Percentiles rank a stretch among this genome's conserved stretches.
phyloP scores from a whole-genome alignment of 2,329 filamentous ascomycete species.

The Ophiostoma sp. region DNA sequence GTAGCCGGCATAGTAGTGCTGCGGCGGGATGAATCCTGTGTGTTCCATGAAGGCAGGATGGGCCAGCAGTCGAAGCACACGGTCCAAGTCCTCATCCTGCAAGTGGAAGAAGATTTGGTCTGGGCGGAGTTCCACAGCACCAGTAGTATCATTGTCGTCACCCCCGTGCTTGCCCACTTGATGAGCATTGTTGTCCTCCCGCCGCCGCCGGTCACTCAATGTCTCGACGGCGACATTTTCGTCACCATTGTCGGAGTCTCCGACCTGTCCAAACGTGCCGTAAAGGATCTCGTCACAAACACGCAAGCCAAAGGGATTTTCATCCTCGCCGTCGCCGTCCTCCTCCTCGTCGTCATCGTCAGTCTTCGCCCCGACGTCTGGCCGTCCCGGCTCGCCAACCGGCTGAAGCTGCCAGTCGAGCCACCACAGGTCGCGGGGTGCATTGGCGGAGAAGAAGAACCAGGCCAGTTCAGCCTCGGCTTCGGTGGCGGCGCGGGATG shows the following conservation, averaged over 20 bases:
- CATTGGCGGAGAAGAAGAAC: slow-evolving; percentile 23
- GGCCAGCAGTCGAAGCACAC: slow-evolving; percentile 14
- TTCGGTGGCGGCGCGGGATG: neutral
- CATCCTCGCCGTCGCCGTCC: neutral
- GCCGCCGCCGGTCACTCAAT: slow-evolving; percentile 2
- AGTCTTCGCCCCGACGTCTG: neutral
- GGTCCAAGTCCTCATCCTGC: slow-evolving; percentile 22
- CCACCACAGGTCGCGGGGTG: slow-evolving; percentile 24
- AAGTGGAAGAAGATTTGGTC: slow-evolving; percentile 27
- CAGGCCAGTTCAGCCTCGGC: slow-evolving; percentile 25
- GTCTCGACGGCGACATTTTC: neutral
- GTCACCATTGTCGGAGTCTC: neutral
- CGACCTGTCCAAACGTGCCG: neutral
- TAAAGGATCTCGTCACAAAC: slow-evolving; percentile 9
- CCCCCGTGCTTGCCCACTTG: neutral
- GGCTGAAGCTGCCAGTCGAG: slow-evolving; percentile 17
- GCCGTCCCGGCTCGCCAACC: neutral
- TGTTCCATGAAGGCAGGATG: neutral
- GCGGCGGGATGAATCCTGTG: slow-evolving; percentile 15
- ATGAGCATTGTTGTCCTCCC: slow-evolving; percentile 9
- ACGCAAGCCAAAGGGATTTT: neutral
- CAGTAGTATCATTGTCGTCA: neutral
- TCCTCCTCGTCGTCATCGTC: neutral
- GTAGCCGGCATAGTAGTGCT: slow-evolving; percentile 25
- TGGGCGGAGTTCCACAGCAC: neutral